Evolutionary conservation across 176 grass and related monocot species (phyloP), one percentile per base, ranked within the genome.

Genomic region (Rhynchospora tenuis): DNA sequence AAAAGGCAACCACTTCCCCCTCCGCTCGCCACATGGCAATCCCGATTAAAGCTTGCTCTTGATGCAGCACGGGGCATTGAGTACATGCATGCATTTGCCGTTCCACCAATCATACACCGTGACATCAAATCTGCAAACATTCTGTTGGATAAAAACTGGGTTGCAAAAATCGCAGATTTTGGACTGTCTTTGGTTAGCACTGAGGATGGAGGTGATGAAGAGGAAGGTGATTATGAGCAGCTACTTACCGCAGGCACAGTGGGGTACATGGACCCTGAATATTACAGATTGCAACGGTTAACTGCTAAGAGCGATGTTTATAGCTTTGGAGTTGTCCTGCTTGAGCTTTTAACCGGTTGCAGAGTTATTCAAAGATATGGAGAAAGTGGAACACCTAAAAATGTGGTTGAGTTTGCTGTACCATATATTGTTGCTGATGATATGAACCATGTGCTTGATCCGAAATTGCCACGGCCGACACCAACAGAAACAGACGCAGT

Each of bases 221-320:
- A 79, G 28, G 79, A 76, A 7, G 55, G 15, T 66, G 84, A 56
- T 54, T 28, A 59, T 70, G 38, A 48, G 86, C 72, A 64, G 46
- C 23, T 88, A 10, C 91, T 85, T 81, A 90, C 88, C 1, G 94
- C 90, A 7, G 94, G 94, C 33, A 97, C 94, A 75, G 90, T 97
- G 54, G 94, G 94, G 33, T 97, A 97, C 88, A 97, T 97, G 92
- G 94, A 97, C 84, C 94, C 92, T 10, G 92, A 97, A 87, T 97
- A 94, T 89, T 97, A 94, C 83, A 52, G 94, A 46, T 88, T 97
- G 38, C 94, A 97, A 81, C 86, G 90, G 72, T 84, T 97, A 51
- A 97, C 94, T n/a, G 86, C 91, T 71, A 94, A 91, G 82, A 94
- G 88, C 61, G 88, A 90, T 42, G 88, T 90, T 24, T 90, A 86